Evolutionary conservation across 768 basidiomycete genomes (phyloP), one percentile per base, ranked within the genome.

Genomic region (Russula emetica): DNA sequence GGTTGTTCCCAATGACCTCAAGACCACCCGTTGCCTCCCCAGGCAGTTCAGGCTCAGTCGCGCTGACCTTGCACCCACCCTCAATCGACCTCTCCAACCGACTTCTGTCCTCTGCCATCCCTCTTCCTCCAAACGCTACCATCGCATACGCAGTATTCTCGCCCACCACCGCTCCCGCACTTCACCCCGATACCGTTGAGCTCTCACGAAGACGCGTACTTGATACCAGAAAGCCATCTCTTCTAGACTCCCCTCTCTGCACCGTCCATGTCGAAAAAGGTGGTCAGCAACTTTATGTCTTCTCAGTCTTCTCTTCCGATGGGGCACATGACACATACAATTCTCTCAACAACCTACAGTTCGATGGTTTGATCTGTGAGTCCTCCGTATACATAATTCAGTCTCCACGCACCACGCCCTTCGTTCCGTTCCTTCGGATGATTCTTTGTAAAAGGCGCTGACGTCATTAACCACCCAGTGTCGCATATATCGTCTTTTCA

Each of bases 291-390:
- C 77, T 90, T 59, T 83, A 87, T 73, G 78, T 83, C n/a, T 90
- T 88, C 71, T 73, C 74, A 18, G 72, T 88, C 32, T 76, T 78
- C 20, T 74, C 80, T 30, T 62, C 69, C 3, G 75, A 77, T 53
- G 61, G 66, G 18, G 66, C 72, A 38, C 73, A 74, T 26, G 62
- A 72, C 32, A 73, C 74, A 42, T 71, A 75, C 14, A 67, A 70
- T 30, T 55, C 71, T 24, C 72, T 86, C 45, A 70, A 69, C 63
- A 66, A 67, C 18, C 70, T 86, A 32, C 70, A 74, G 32, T 75
- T 86, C 44, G 80, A 83, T 57, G 81, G 78, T 2, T 74, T 89
- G 56, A 71, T 72, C 58, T 73, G 87, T 87, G 71, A 74, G 84
- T 78, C 59, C 55, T 30, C 55, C 51, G 60, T 56, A 56, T 53